A percentile compares a stretch with the other conserved stretches of the same genome.
Conservation (phyloP, 148 eudicot genomes). For the Rhododendron molle region DNA sequence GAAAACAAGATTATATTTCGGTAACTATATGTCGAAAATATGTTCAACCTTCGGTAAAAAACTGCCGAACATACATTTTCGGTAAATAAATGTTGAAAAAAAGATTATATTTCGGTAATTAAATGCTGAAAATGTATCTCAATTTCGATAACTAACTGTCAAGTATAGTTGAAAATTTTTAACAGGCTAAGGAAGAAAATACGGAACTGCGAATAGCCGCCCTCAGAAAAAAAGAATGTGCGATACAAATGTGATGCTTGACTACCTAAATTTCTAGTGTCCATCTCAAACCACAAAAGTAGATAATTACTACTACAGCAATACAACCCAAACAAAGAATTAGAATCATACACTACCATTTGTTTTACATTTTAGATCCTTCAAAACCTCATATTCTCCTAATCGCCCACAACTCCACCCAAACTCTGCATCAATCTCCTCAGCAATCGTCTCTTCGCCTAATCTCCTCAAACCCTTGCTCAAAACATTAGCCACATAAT, state of each 20-base stretch:
- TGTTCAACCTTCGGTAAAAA: too few relatives aligned
- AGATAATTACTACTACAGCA: not conserved
- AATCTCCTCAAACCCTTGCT: conserved; percentile 60
- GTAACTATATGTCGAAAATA: too few relatives aligned
- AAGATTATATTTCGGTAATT: too few relatives aligned
- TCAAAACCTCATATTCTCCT: conserved; percentile 24
- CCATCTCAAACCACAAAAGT: not conserved
- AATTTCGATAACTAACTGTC: too few relatives aligned
- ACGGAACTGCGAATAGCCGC: too few relatives aligned
- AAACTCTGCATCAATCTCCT: conserved; percentile 52
- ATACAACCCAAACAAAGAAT: not conserved
- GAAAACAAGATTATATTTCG: too few relatives aligned
- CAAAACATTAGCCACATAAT: conserved; percentile 78
- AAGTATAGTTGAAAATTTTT: too few relatives aligned
- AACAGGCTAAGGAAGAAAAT: too few relatives aligned
- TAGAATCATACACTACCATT: not conserved
- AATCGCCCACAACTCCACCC: conserved; percentile 32
- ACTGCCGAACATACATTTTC: too few relatives aligned
- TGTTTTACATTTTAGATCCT: not conserved
- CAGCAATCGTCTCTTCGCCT: conserved; percentile 53
- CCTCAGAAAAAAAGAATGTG: not conserved
- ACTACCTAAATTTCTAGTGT: not conserved
- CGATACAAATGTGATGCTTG: not conserved
- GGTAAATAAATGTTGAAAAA: too few relatives aligned
- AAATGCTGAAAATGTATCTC: too few relatives aligned